phyloP scores from a whole-genome alignment of 768 basidiomycete genomes.

The Cyclocybe aegerita region DNA sequence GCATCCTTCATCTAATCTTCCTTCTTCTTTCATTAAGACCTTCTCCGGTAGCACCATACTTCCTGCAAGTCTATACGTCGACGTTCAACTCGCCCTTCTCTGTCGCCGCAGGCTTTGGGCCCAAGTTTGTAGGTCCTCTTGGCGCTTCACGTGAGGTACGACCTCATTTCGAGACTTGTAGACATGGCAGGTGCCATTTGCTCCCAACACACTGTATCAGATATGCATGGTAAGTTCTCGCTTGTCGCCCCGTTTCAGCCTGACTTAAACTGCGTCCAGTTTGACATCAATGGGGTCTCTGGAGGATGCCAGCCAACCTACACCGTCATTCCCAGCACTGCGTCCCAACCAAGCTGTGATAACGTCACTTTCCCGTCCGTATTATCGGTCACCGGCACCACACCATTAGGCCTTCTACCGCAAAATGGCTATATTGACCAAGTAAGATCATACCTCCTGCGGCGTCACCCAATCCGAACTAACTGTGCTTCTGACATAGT shows the following conservation, averaged over 20 bases:
- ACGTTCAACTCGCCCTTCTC: constrained; percentile 42
- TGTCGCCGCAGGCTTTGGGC: constrained; percentile 35
- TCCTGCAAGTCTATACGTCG: constrained; percentile 49
- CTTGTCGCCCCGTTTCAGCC: neutral
- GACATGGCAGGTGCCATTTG: constrained; percentile 52
- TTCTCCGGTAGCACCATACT: constrained; percentile 48
- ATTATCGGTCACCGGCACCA: constrained; percentile 34
- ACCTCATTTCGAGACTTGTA: constrained; percentile 12
- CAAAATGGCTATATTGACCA: constrained; percentile 46
- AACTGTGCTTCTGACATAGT: constrained; percentile 27
- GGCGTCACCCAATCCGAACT: neutral
- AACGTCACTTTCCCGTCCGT: constrained; percentile 36
- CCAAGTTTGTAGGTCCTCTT: constrained; percentile 27
- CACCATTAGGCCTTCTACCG: constrained; percentile 38
- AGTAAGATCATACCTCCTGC: constrained; percentile 21
- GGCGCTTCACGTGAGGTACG: neutral
- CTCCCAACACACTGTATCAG: constrained; percentile 52
- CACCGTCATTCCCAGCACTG: constrained; percentile 44
- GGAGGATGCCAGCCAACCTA: constrained; percentile 55
- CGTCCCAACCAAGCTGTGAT: constrained; percentile 34
- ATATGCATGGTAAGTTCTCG: constrained; percentile 49
- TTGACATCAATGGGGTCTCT: constrained; percentile 42
- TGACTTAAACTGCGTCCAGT: constrained; percentile 25
- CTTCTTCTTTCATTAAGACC: constrained; percentile 26
- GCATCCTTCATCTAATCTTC: neutral